These are phyloP conservation scores for Pelargonium citronellum DNA, from an alignment of 441 rosid genomes.

Conservation along the genomic window DNA sequence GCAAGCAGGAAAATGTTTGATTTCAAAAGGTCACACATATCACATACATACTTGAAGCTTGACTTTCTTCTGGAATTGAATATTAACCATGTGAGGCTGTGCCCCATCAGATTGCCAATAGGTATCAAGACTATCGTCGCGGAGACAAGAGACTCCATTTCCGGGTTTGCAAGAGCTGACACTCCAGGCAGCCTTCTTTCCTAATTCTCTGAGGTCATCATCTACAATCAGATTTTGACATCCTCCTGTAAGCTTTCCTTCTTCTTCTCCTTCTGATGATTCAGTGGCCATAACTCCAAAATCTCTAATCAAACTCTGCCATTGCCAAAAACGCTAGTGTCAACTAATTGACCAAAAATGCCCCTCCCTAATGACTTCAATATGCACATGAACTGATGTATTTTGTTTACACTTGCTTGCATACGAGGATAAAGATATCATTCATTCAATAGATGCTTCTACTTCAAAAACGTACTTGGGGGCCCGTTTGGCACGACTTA, in stretches of 20 bases:
- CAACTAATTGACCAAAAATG: not conserved
- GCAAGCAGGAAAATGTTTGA: not conserved
- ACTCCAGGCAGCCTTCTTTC: constrained; percentile 93
- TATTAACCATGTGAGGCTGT: constrained; percentile 85
- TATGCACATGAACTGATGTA: not conserved
- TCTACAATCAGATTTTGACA: constrained; percentile 50
- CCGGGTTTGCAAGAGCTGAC: constrained; percentile 95
- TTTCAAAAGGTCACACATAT: not conserved
- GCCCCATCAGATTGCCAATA: constrained; percentile 98
- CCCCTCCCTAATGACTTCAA: too few relatives aligned
- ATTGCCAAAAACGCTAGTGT: not conserved
- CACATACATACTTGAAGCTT: constrained; percentile 56
- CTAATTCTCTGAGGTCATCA: constrained; percentile 84
- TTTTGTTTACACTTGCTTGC: too few relatives aligned
- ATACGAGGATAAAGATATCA: too few relatives aligned
- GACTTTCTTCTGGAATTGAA: constrained; percentile 89
- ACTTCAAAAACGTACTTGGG: too few relatives aligned
- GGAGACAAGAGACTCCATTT: constrained; percentile 74
- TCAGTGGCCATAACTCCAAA: constrained; percentile 65
- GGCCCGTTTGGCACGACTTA: too few relatives aligned
- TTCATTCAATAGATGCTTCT: too few relatives aligned
- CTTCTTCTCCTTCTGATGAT: constrained; percentile 82
- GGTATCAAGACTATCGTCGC: constrained; percentile 77
- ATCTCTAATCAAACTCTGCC: not conserved
- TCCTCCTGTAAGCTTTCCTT: constrained; percentile 81